Evolutionary conservation across 2,329 filamentous ascomycete species (phyloP).

Genomic region (Fusarium algeriense): DNA sequence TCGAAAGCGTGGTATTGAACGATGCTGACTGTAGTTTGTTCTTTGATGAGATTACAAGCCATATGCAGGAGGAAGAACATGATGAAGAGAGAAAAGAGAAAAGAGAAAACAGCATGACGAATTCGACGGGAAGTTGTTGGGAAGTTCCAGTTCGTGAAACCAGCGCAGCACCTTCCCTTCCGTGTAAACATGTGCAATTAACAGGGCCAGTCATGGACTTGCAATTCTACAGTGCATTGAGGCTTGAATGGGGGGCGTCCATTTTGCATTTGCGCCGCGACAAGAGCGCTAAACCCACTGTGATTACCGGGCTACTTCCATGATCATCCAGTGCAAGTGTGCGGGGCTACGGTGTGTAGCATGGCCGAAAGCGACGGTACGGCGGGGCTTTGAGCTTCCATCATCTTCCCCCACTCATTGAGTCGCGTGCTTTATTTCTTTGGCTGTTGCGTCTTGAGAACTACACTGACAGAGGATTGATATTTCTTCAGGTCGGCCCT

Average conservation of each 20-base stretch:
- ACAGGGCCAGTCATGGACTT: constrained; percentile 10
- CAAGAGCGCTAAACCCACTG: constrained; percentile 37
- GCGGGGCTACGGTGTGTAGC: constrained; percentile 26
- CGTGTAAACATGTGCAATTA: constrained; percentile 19
- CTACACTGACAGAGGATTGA: not conserved
- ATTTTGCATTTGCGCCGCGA: constrained; percentile 2
- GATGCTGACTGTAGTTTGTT: not conserved
- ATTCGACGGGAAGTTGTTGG: not conserved
- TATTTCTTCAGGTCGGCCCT: not conserved
- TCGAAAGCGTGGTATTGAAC: not conserved
- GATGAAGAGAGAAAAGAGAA: not conserved
- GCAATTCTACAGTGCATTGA: constrained; percentile 15
- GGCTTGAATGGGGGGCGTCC: constrained; percentile 17
- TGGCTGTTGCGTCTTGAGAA: not conserved
- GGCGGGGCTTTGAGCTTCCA: constrained; percentile 30
- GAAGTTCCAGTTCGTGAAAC: constrained; percentile 7
- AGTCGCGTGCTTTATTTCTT: constrained; percentile 36
- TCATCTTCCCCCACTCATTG: constrained; percentile 34
- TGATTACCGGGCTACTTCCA: constrained; percentile 10
- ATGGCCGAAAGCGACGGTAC: not conserved
- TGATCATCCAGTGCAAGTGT: constrained; percentile 6
- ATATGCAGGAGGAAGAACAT: not conserved
- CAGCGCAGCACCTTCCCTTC: constrained; percentile 7
- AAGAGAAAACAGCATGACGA: not conserved
- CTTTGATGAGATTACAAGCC: not conserved